Conservation (phyloP, 768 basidiomycete species). For the Leccinum pellstonianum region DNA sequence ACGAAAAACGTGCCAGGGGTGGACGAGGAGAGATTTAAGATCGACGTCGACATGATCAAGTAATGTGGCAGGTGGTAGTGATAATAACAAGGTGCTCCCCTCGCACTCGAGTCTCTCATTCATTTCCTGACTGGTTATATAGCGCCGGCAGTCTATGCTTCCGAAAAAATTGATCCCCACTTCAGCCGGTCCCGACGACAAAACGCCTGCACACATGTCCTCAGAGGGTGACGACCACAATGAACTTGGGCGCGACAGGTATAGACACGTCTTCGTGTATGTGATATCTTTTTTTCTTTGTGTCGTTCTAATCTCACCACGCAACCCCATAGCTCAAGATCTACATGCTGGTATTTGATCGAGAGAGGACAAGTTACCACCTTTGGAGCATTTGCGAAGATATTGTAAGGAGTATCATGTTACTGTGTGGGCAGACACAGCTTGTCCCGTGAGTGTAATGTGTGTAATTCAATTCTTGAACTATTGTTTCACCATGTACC, state of each 20-base stretch:
- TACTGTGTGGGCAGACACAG: constrained; percentile 33
- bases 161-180: too few species aligned
- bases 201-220: constrained; percentile 17
- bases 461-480: background rate
- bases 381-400: constrained; percentile 66
- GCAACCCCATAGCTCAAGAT: constrained; percentile 20
- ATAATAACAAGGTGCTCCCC: too few species aligned
- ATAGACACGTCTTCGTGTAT: background rate
- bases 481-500: background rate
- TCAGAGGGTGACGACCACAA: constrained; percentile 31
- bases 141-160: too few species aligned
- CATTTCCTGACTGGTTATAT: too few species aligned
- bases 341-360: constrained; percentile 23
- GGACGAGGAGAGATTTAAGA: too few species aligned
- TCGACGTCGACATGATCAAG: too few species aligned
- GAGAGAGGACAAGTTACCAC: constrained; percentile 58
- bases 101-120: too few species aligned
- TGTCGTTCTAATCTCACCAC: constrained; percentile 12
- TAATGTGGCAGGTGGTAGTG: too few species aligned
- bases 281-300: background rate
- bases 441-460: constrained; percentile 16
- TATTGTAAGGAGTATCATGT: constrained; percentile 34
- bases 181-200: background rate
- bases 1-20: too few species aligned
- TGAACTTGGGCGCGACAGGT: constrained; percentile 29